Conservation (phyloP, 352 stramenopile species). For the Globisporangium alternatum region DNA sequence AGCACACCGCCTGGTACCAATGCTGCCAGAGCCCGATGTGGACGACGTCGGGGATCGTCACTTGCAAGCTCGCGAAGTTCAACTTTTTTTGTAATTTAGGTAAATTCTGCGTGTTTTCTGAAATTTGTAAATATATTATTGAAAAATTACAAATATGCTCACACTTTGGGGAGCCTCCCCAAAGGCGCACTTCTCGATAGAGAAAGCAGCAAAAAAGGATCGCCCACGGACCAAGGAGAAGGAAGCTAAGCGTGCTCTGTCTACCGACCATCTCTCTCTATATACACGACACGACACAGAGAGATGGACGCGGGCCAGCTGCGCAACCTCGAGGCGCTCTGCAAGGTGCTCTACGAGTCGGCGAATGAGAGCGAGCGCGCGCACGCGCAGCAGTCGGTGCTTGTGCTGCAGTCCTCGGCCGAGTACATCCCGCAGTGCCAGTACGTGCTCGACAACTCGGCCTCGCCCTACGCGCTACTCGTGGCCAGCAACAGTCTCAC, state of each 20-base stretch:
- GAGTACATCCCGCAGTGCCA: constrained; percentile 99
- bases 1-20: too few relatives aligned
- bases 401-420: constrained; percentile 88
- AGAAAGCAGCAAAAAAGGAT: constrained; percentile 8
- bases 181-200: constrained; percentile 8
- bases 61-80: too few relatives aligned
- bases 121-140: too few relatives aligned
- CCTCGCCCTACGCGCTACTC: constrained; percentile 94
- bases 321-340: constrained; percentile 76
- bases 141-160: too few relatives aligned
- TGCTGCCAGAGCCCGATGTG: too few relatives aligned
- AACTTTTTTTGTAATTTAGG: too few relatives aligned
- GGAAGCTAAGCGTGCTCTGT: background rate
- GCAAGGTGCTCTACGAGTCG: constrained; percentile 76
- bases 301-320: constrained; percentile 78
- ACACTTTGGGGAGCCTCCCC: background rate
- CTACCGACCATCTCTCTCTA: background rate
- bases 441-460: constrained; percentile 97
- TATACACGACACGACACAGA: background rate
- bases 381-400: constrained; percentile 79
- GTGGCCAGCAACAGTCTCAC: constrained; percentile 96
- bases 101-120: too few relatives aligned
- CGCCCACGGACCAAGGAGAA: constrained; percentile 5
- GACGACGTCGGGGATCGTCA: too few relatives aligned
- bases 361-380: constrained; percentile 65